These are phyloP conservation scores for Tolypocladium tundrense DNA, from an alignment of 2,329 filamentous ascomycete species.

Conservation along the genomic window DNA sequence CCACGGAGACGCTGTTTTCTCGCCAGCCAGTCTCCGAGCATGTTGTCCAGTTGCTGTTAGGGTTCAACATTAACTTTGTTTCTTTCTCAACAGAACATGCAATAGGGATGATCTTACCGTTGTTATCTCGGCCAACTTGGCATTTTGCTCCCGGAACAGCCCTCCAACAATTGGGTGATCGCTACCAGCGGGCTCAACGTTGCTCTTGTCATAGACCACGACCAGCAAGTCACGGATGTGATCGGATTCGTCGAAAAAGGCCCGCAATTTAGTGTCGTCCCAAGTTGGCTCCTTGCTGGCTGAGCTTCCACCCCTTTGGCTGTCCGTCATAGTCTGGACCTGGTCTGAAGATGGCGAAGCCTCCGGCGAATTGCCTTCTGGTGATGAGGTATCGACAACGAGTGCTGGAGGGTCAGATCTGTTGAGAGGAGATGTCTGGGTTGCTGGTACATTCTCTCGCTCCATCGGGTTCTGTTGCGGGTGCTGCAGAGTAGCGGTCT, in stretches of 20 bases:
- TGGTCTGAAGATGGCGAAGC: constrained; percentile 57
- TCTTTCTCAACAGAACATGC: not conserved
- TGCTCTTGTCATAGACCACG: constrained; percentile 86
- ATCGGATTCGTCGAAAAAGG: constrained; percentile 82
- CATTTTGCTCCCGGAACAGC: constrained; percentile 80
- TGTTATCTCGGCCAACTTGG: constrained; percentile 76
- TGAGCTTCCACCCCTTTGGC: constrained; percentile 24
- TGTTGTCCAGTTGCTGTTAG: constrained; percentile 64
- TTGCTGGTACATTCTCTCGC: constrained; percentile 11
- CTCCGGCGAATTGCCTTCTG: constrained; percentile 53
- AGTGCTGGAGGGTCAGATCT: constrained; percentile 52
- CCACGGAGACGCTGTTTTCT: constrained; percentile 54
- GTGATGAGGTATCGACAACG: constrained; percentile 60
- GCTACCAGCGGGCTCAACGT: constrained; percentile 65
- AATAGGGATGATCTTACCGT: constrained; percentile 38
- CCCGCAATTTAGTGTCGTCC: constrained; percentile 77
- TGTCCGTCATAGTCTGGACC: constrained; percentile 33
- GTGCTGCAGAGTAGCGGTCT: constrained; percentile 15
- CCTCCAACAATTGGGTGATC: constrained; percentile 77
- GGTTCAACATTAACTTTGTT: constrained; percentile 6
- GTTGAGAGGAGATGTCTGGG: constrained; percentile 15
- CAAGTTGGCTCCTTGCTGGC: constrained; percentile 46
- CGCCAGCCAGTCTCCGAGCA: constrained; percentile 75
- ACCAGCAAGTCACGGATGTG: constrained; percentile 84
- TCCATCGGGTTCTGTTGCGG: not conserved